phyloP scores from a whole-genome alignment of 306 rosid genomes.

The Begonia loranthoides region DNA sequence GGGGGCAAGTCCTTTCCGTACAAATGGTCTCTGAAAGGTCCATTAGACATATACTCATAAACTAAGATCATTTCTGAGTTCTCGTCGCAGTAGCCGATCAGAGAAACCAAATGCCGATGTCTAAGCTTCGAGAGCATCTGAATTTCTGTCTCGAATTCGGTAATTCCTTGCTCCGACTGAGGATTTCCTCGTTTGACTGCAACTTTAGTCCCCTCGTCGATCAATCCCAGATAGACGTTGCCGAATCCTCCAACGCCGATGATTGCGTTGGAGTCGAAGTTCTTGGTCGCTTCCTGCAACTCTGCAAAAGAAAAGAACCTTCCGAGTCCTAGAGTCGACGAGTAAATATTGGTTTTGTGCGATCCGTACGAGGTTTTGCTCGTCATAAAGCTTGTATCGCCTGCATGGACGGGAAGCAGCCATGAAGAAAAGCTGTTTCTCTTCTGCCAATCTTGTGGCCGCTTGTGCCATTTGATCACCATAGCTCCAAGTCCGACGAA shows the following conservation, averaged over 20 bases:
- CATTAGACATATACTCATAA: slow-evolving; percentile 45
- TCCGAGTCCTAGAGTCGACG: slow-evolving; percentile 30
- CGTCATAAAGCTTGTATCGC: slow-evolving; percentile 26
- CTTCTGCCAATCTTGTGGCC: slow-evolving; percentile 46
- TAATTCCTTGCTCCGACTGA: slow-evolving; percentile 37
- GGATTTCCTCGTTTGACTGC: slow-evolving; percentile 42
- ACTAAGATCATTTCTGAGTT: slow-evolving; percentile 39
- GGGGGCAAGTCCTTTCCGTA: slow-evolving; percentile 27
- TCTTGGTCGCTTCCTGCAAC: slow-evolving; percentile 36
- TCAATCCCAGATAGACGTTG: slow-evolving; percentile 27
- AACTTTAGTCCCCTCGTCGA: slow-evolving; percentile 28
- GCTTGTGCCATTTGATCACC: slow-evolving; percentile 39
- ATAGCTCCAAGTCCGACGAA: slow-evolving; percentile 41
- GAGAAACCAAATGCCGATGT: slow-evolving; percentile 39
- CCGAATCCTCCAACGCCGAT: slow-evolving; percentile 49
- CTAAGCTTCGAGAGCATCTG: slow-evolving; percentile 44
- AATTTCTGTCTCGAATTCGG: slow-evolving; percentile 37
- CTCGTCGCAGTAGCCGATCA: slow-evolving; percentile 42
- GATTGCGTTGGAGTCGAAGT: slow-evolving; percentile 26
- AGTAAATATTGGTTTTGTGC: slow-evolving; percentile 16
- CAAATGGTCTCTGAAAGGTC: slow-evolving; percentile 37
- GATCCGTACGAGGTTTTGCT: slow-evolving; percentile 26
- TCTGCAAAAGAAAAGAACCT: slow-evolving; percentile 30
- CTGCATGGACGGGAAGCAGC: slow-evolving; percentile 35
- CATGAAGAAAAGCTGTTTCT: slow-evolving; percentile 44